Evolutionary conservation across 2,329 filamentous ascomycete species (phyloP).

Genomic region (Alternaria brassicicola): DNA sequence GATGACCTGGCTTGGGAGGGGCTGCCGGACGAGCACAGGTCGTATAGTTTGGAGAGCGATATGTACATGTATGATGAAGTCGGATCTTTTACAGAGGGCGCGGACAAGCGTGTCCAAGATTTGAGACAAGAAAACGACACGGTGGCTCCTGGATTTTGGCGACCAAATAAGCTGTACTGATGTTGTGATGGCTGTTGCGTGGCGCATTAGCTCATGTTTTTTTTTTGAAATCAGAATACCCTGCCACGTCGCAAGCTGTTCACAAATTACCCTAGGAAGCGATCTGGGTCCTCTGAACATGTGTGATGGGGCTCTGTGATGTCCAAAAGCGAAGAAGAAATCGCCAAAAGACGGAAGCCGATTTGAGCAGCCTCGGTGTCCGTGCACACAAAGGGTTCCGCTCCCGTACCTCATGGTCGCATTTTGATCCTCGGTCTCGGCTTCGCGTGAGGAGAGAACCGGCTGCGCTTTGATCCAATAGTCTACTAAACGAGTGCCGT

Average conservation of each 20-base stretch:
- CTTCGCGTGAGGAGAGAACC: conserved; percentile 17
- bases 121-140: conserved; percentile 10
- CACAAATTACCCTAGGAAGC: not conserved
- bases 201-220: not conserved
- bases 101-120: conserved; percentile 6
- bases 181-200: not conserved
- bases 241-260: not conserved
- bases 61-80: not conserved
- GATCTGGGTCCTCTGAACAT: not conserved
- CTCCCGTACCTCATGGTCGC: conserved; percentile 4
- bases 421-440: conserved; percentile 37
- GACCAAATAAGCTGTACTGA: conserved; percentile 55
- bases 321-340: not conserved
- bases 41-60: not conserved
- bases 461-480: conserved; percentile 26
- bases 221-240: not conserved
- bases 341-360: not conserved
- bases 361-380: conserved; percentile 7
- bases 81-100: not conserved
- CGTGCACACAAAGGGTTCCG: conserved; percentile 16
- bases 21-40: not conserved
- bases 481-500: conserved; percentile 18
- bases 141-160: conserved; percentile 51
- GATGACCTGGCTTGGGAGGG: conserved; percentile 2
- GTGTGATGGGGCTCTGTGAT: not conserved